These are phyloP conservation scores for Quillaja saponaria DNA, from an alignment of 306 rosid species.

Conservation along the genomic window DNA sequence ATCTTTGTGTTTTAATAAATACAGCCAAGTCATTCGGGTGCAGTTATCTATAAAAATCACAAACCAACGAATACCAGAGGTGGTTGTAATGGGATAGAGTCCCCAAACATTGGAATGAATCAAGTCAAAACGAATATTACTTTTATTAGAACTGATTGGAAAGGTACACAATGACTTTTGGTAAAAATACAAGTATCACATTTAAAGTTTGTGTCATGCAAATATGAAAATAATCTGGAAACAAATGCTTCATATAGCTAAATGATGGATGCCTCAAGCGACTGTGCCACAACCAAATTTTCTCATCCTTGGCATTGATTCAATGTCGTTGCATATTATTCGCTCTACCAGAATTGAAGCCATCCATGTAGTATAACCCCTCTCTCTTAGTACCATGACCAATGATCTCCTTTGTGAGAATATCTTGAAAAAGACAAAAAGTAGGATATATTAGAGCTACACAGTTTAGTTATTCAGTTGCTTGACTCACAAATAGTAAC, in stretches of 20 bases:
- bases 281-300: background rate
- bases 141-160: background rate
- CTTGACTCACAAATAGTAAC: background rate
- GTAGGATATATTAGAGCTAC: background rate
- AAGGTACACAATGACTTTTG: background rate
- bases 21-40: slow-evolving; percentile 3
- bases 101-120: slow-evolving; percentile 13
- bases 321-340: background rate
- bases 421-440: slow-evolving; percentile 14
- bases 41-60: slow-evolving; percentile 15
- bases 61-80: slow-evolving; percentile 7
- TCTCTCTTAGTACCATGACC: slow-evolving; percentile 25
- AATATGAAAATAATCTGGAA: background rate
- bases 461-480: slow-evolving; percentile 6
- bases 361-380: background rate
- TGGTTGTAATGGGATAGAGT: background rate
- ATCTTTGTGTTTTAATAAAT: background rate
- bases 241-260: background rate
- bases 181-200: background rate
- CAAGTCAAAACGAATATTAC: background rate
- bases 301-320: background rate
- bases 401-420: slow-evolving; percentile 29
- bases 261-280: slow-evolving; percentile 3
- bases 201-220: background rate
- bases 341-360: background rate